These are phyloP conservation scores for Lactifluus hygrophoroides DNA, from an alignment of 768 basidiomycete genomes.

Conservation along the genomic window DNA sequence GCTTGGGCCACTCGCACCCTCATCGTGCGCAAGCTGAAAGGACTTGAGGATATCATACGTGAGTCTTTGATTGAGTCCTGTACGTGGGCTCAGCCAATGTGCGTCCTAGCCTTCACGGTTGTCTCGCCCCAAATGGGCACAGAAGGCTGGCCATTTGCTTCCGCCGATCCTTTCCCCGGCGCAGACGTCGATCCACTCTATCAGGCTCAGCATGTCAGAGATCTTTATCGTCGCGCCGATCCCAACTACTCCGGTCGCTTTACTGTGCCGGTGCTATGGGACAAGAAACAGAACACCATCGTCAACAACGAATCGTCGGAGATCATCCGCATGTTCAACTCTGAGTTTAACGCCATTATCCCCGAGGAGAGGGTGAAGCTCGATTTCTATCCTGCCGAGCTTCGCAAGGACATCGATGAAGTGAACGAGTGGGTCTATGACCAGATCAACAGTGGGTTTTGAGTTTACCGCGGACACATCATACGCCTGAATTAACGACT, in stretches of 20 bases:
- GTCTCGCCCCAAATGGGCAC: conserved; percentile 84
- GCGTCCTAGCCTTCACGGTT: conserved; percentile 53
- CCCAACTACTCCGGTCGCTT: conserved; percentile 69
- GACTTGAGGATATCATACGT: conserved; percentile 80
- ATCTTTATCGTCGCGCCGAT: conserved; percentile 74
- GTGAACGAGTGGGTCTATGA: conserved; percentile 85
- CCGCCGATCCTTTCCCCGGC: conserved; percentile 55
- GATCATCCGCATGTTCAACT: conserved; percentile 91
- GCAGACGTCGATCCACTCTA: conserved; percentile 72
- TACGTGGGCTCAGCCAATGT: too few relatives aligned
- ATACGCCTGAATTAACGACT: background rate
- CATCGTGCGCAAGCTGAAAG: conserved; percentile 86
- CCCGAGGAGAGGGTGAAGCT: conserved; percentile 53
- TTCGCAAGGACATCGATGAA: conserved; percentile 69
- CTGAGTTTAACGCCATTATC: conserved; percentile 67
- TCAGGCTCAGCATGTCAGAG: conserved; percentile 62
- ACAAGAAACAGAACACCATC: conserved; percentile 76
- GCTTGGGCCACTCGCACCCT: conserved; percentile 93
- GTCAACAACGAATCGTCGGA: conserved; percentile 96
- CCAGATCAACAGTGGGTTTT: conserved; percentile 65
- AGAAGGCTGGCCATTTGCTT: conserved; percentile 83
- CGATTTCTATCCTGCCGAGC: conserved; percentile 71
- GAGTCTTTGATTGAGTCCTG: conserved; percentile 24
- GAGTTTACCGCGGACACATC: background rate
- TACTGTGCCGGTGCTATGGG: conserved; percentile 90